phyloP scores from a whole-genome alignment of 306 rosid genomes.

The Abrus precatorius region DNA sequence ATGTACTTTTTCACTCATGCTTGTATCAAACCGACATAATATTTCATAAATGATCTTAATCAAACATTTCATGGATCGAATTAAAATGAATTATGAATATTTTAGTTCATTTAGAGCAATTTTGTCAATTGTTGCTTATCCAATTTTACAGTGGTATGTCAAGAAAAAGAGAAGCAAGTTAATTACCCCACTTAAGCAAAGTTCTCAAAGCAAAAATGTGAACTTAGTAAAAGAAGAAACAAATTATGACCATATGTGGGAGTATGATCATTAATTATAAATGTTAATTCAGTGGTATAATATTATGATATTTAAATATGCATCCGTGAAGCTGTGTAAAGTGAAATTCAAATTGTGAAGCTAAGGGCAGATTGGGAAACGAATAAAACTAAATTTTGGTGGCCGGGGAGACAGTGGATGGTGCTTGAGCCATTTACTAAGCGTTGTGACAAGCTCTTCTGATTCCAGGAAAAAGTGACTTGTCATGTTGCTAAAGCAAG shows the following conservation, averaged over 20 bases:
- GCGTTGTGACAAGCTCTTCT: background rate
- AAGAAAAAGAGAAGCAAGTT: too few relatives aligned
- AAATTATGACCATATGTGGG: too few relatives aligned
- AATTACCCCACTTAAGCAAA: too few relatives aligned
- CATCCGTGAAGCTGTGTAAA: background rate
- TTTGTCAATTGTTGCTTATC: too few relatives aligned
- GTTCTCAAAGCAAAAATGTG: too few relatives aligned
- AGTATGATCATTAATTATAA: too few relatives aligned
- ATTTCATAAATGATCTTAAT: too few relatives aligned
- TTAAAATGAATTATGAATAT: background rate
- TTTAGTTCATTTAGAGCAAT: background rate
- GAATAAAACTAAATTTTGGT: slow-evolving; percentile 15
- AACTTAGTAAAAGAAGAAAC: too few relatives aligned
- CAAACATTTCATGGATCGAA: background rate
- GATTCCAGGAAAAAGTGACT: background rate
- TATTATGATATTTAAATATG: background rate
- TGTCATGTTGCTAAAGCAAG: slow-evolving; percentile 42
- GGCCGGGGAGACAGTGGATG: slow-evolving; percentile 32
- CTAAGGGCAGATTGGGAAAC: background rate
- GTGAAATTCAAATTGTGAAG: slow-evolving; percentile 13
- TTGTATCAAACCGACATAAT: background rate
- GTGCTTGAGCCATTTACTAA: slow-evolving; percentile 33
- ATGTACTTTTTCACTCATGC: slow-evolving; percentile 17
- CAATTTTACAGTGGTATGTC: too few relatives aligned
- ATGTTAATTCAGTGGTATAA: too few relatives aligned